These are phyloP conservation scores for Diaporthe citrichinensis DNA, from an alignment of 2,329 filamentous ascomycete genomes.

Conservation along the genomic window DNA sequence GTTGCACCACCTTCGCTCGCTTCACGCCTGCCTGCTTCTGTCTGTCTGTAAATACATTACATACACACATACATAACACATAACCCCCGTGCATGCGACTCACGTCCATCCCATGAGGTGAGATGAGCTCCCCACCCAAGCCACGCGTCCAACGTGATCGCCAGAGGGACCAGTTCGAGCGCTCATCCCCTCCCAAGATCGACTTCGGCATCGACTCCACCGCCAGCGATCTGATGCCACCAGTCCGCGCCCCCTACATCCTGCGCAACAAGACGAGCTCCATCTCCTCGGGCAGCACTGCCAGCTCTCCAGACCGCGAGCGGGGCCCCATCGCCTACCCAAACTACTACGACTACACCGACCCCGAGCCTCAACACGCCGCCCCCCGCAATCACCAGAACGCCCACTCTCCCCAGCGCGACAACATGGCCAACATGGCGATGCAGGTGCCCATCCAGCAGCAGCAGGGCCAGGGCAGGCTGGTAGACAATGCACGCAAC, in stretches of 20 bases:
- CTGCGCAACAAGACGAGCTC: slow-evolving; percentile 28
- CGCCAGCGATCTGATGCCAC: slow-evolving; percentile 22
- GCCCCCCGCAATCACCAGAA: background rate
- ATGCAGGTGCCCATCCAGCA: slow-evolving; percentile 42
- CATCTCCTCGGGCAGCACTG: slow-evolving; percentile 25
- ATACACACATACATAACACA: background rate
- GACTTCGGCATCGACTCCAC: slow-evolving; percentile 30
- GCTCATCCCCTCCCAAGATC: slow-evolving; percentile 35
- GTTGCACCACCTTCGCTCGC: slow-evolving; percentile 20
- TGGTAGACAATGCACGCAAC: slow-evolving; percentile 22
- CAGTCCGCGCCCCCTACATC: slow-evolving; percentile 13
- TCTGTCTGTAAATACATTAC: background rate
- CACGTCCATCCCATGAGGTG: slow-evolving; percentile 27
- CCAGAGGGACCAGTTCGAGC: slow-evolving; percentile 36
- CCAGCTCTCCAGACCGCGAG: slow-evolving; percentile 4
- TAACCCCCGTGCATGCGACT: slow-evolving; percentile 3
- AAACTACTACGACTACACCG: slow-evolving; percentile 41
- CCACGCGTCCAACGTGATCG: slow-evolving; percentile 40
- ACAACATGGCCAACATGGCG: slow-evolving; percentile 39
- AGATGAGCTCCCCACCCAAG: slow-evolving; percentile 39
- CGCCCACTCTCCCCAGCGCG: background rate
- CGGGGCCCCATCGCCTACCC: slow-evolving; percentile 26
- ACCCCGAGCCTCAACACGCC: slow-evolving; percentile 7
- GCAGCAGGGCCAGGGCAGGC: slow-evolving; percentile 33
- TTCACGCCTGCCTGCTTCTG: background rate